A percentile compares a stretch with the other conserved stretches of the same genome.
Conservation (phyloP, 495 filamentous ascomycete genomes). For the Penicillium daleae region DNA sequence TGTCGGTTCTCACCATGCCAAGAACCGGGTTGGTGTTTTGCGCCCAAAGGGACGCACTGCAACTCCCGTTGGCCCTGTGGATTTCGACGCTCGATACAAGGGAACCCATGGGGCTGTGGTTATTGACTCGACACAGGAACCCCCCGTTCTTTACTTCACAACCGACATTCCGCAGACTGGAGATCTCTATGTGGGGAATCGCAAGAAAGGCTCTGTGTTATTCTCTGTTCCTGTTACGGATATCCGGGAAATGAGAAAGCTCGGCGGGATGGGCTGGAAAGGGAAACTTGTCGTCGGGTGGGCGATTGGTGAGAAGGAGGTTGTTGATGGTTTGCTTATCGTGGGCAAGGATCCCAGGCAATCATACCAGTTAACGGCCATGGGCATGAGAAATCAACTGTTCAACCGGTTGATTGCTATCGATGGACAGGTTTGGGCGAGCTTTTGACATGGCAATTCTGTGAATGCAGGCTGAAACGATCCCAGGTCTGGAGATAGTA, state of each 20-base stretch:
- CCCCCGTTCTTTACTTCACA: slow-evolving; percentile 45
- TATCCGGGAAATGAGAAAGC: slow-evolving; percentile 73
- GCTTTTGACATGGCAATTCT: slow-evolving; percentile 55
- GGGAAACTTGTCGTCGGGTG: slow-evolving; percentile 83
- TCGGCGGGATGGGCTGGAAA: slow-evolving; percentile 88
- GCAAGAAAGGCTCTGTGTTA: slow-evolving; percentile 36
- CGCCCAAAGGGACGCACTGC: slow-evolving; percentile 45
- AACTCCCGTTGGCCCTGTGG: slow-evolving; percentile 62
- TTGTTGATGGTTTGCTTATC: slow-evolving; percentile 78
- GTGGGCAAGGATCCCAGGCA: slow-evolving; percentile 54
- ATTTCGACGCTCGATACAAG: slow-evolving; percentile 72
- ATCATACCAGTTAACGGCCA: slow-evolving; percentile 66
- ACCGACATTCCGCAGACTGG: slow-evolving; percentile 42
- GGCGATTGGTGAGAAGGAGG: slow-evolving; percentile 71
- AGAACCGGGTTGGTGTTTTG: slow-evolving; percentile 70
- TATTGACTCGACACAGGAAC: slow-evolving; percentile 57
- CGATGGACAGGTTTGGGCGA: slow-evolving; percentile 86
- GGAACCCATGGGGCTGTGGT: slow-evolving; percentile 75
- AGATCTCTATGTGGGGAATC: slow-evolving; percentile 43
- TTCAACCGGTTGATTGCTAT: slow-evolving; percentile 86
- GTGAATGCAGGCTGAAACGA: slow-evolving; percentile 26
- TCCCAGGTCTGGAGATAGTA: slow-evolving; percentile 31
- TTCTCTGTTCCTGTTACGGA: slow-evolving; percentile 58
- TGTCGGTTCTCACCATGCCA: slow-evolving; percentile 63
- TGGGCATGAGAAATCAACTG: slow-evolving; percentile 75